Base-by-base conservation (phyloP, 2,329 filamentous ascomycete genomes). In the Penicillium aurantiogriseum region DNA sequence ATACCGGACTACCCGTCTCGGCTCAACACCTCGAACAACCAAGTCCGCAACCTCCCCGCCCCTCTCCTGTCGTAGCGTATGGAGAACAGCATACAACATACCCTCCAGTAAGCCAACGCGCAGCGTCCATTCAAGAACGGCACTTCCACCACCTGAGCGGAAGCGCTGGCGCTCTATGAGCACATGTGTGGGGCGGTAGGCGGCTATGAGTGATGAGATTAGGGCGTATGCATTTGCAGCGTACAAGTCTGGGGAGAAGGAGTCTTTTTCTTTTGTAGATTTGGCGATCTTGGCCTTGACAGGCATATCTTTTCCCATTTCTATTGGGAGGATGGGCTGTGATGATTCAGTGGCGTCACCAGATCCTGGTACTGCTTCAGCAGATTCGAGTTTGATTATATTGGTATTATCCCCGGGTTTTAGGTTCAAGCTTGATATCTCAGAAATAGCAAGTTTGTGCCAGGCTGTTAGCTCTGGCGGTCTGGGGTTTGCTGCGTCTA, bases 21-120 rank as follows among this genome's bases (percentile, higher is more conserved):
- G 86, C 46, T 77, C 74, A 44, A 88, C 74, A 7, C 82, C 78
- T 11, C 79, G 65, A 0, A 87, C 77, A 2, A 19, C 68, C 60
- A 78, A 77, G 60, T 51, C 60, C 3, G 56, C 42, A 7, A 57
- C 6, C 9, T 60, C 46, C 19, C 61, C 51, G 43, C 68, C 60
- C 53, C 75, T 76, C 48, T 81, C 72, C 19, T 75, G 71, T 45
- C 74, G 74, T 47, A 90, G 68, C 0, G 86, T 83, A 50, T 81
- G 79, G 38, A 93, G 72, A 13, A 86, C 81, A 9, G 88, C 88
- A 78, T 92, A 89, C 0, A 95, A 75, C 86, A 94, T 94, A 4
- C 86, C 85, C 72, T 95, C 91, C 23, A 95, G 82, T 67, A 89
- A 87, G 63, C 93, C 93, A 9, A 95, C 90, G 1, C 90, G 81